phyloP scores from a whole-genome alignment of 495 filamentous ascomycete genomes.

The Massariosphaeria phaeospora region DNA sequence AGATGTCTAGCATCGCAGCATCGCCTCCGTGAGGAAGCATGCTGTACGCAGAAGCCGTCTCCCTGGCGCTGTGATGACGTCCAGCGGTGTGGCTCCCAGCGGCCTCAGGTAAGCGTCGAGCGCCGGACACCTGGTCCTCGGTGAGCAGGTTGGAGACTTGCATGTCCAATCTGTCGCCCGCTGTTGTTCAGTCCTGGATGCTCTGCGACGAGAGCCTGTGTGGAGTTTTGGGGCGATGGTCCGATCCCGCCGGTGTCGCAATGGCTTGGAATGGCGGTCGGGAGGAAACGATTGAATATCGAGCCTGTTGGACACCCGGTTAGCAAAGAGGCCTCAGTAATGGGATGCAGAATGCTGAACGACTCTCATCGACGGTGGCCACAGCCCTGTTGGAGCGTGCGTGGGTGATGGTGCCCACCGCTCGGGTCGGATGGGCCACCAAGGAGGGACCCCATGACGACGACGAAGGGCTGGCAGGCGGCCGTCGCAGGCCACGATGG shows the following conservation, averaged over 20 bases:
- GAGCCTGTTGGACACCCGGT: not conserved
- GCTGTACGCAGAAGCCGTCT: conserved; percentile 9
- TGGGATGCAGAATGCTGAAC: conserved; percentile 5
- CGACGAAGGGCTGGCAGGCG: not conserved
- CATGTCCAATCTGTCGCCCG: conserved; percentile 32
- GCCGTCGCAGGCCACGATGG: not conserved
- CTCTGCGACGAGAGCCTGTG: conserved; percentile 13
- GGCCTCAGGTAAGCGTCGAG: conserved; percentile 1
- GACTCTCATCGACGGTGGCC: conserved; percentile 9
- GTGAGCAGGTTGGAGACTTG: conserved; percentile 46
- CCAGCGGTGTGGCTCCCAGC: conserved; percentile 3
- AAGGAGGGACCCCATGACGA: conserved; percentile 13
- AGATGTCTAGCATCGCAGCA: conserved; percentile 11
- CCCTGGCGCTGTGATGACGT: conserved; percentile 43
- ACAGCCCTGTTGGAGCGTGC: not conserved
- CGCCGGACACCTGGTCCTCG: conserved; percentile 30
- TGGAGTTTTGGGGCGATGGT: conserved; percentile 9
- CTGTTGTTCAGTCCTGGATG: not conserved
- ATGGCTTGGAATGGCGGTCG: conserved; percentile 18
- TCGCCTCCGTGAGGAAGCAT: conserved; percentile 13
- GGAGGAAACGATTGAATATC: conserved; percentile 4
- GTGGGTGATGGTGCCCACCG: conserved; percentile 6
- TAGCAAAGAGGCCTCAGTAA: conserved; percentile 7
- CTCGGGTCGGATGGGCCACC: conserved; percentile 27
- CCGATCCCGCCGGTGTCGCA: conserved; percentile 36